These are phyloP conservation scores for Puccinia coronata DNA, from an alignment of 1,284 basidiomycete genomes.

Conservation along the genomic window DNA sequence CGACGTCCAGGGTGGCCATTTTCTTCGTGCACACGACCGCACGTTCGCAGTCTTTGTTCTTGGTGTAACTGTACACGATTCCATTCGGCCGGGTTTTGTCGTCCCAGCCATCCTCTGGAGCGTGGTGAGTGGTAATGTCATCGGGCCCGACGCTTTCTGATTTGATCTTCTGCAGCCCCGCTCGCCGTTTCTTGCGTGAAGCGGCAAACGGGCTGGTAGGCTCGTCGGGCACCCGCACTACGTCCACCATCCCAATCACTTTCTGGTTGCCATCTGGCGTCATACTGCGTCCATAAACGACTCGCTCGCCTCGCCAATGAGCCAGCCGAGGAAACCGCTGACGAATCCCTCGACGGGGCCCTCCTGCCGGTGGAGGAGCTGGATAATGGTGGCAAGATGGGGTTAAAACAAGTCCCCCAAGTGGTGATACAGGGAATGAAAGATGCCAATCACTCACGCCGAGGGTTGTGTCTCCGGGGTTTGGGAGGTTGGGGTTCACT, in stretches of 20 bases:
- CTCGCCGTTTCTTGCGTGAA: neutral
- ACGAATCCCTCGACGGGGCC: conserved; percentile 23
- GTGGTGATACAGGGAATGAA: neutral
- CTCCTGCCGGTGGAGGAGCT: conserved; percentile 26
- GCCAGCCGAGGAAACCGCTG: conserved; percentile 20
- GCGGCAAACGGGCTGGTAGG: conserved; percentile 10
- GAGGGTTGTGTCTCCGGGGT: conserved; percentile 6
- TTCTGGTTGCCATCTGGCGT: conserved; percentile 19
- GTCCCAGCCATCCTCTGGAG: conserved; percentile 14
- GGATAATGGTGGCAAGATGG: neutral
- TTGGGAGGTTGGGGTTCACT: conserved; percentile 8
- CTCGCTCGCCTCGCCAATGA: conserved; percentile 40
- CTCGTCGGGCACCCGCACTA: conserved; percentile 38
- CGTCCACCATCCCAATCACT: conserved; percentile 45
- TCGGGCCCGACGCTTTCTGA: conserved; percentile 30
- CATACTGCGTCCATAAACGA: conserved; percentile 37
- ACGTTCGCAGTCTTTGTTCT: conserved; percentile 26
- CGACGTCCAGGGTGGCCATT: conserved; percentile 18
- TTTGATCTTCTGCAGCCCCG: conserved; percentile 19
- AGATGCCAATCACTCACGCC: conserved; percentile 18
- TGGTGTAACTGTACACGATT: conserved; percentile 37
- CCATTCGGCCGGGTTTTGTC: conserved; percentile 12
- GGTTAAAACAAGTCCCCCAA: neutral
- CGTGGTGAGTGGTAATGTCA: neutral
- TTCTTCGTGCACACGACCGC: conserved; percentile 27